Evolutionary conservation across 805 yeast species (phyloP), one percentile per base, ranked within the genome.

Genomic region (Monosporozyma unispora): DNA sequence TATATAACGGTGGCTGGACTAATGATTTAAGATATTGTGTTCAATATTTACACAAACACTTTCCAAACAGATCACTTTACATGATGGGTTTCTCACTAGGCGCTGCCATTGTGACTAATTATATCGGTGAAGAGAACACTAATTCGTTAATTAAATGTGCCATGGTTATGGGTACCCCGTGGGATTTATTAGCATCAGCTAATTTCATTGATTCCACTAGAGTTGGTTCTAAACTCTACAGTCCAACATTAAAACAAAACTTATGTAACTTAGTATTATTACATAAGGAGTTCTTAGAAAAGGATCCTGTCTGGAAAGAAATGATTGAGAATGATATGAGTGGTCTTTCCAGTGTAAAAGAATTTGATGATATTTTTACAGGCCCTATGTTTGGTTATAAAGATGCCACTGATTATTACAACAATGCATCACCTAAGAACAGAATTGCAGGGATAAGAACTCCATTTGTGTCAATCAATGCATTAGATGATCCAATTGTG

Each of bases 51-150:
- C 69, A 74, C 40, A 50, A 52, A 41, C 61, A 69, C 45, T 82
- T 72, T 60, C 91, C 95, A 1, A 67, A 73, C 47, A 68, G 81
- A 47, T 78, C 87, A n/a, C 77, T 84, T 50, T 81, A 76, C 59
- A 75, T 82, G 29, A 79, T 78, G n/a, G 96, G 95, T 2, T 82
- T 82, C 59, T 82, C 90, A n/a, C 74, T 87, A 48, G 96, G 96
- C 2, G 90, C 84, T 0, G 74, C 82, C 2, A 74, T 87, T 29
- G 69, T 86, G 52, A 75, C 84, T 27, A 87, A 87, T 60, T 87
- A 81, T 63, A 61, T 87, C 19, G 91, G 89, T 9, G 83, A 79
- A 58, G 81, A 80, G 55, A 78, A 77, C 10, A 74, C 68, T 1
- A 59, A 70, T n/a, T 51, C 65, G 7, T 67, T 68, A 16, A 61